phyloP scores from a whole-genome alignment of 2,329 filamentous ascomycete species.

The Venturia pyrina region DNA sequence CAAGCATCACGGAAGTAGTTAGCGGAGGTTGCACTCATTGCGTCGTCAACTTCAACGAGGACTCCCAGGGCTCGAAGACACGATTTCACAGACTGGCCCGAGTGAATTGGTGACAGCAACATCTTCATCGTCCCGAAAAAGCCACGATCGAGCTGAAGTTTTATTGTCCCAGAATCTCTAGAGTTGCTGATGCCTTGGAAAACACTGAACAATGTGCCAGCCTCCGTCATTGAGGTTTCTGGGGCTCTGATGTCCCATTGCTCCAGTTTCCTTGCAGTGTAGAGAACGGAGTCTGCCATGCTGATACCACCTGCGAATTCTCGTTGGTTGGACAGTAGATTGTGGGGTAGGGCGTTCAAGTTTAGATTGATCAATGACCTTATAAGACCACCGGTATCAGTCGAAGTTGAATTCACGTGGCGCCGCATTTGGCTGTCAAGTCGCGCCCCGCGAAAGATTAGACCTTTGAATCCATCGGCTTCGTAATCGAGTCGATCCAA shows the following conservation, averaged over 20 bases:
- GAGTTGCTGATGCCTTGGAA: conserved; percentile 71
- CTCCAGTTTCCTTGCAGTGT: conserved; percentile 71
- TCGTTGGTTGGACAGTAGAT: conserved; percentile 60
- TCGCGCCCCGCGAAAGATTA: conserved; percentile 83
- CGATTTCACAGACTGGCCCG: conserved; percentile 43
- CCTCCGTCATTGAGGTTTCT: conserved; percentile 48
- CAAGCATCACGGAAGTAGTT: conserved; percentile 54
- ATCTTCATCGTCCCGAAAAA: conserved; percentile 43
- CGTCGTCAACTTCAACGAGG: conserved; percentile 71
- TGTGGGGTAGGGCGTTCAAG: conserved; percentile 75
- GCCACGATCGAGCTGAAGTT: conserved; percentile 52
- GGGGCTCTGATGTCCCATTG: conserved; percentile 86
- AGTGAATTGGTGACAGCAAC: conserved; percentile 42
- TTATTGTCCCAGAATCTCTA: conserved; percentile 43
- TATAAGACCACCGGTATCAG: conserved; percentile 61
- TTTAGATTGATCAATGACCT: conserved; percentile 72
- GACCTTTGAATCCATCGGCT: conserved; percentile 71
- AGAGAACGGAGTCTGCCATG: conserved; percentile 62
- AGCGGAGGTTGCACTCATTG: conserved; percentile 51
- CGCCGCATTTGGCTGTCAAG: conserved; percentile 75
- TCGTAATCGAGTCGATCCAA: conserved; percentile 82
- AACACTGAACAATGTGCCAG: conserved; percentile 65
- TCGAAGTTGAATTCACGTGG: conserved; percentile 42
- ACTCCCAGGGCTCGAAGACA: conserved; percentile 57
- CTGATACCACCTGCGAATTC: conserved; percentile 46